Evolutionary conservation across 179 eudicot genomes (phyloP), one percentile per base, ranked within the genome.

Genomic region (Pouteria campechiana): DNA sequence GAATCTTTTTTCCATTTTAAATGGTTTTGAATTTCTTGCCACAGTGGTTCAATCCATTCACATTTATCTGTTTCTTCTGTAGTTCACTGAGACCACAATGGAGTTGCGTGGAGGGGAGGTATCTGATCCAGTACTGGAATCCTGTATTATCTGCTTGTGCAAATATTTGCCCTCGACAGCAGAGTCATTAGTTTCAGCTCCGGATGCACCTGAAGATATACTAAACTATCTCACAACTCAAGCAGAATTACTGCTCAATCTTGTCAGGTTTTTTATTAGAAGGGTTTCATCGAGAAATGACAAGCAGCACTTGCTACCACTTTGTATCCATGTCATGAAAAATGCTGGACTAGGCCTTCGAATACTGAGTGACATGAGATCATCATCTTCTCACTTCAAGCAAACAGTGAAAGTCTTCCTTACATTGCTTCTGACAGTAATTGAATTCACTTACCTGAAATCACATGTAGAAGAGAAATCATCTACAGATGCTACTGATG

Each of bases 181-280:
- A 9, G 78, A 63, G 35, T 60, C 64, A 21, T 43, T 87, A 43
- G 49, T 69, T 56, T 68, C 68, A 31, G 40, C 47, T 52, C 41
- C 79, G 20, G 85, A 75, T 61, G 60, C 62, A 57, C 63, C 72
- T 46, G 56, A 65, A 58, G 85, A 74, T 64, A 55, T 75, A 32
- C 69, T 80, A 20, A 60, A 61, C 34, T 73, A 71, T 41, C 50
- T 76, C 44, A 67, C 68, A 30, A 71, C 80, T 31, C 93, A 87
- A 69, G 69, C 63, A 20, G 93, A 92, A 65, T 57, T 87, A 40
- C 80, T 92, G 22, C 58, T 79, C 18, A 71, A 70, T 53, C 77
- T 87, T 36, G 36, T 69, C 16, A 77, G 64, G 61, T 61, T 55
- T 34, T 38, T 46, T n/a, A 39, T 54, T 22, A 66, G 47, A 32